phyloP scores from a whole-genome alignment of 768 basidiomycete species.

The Boletus rubroflammeus region DNA sequence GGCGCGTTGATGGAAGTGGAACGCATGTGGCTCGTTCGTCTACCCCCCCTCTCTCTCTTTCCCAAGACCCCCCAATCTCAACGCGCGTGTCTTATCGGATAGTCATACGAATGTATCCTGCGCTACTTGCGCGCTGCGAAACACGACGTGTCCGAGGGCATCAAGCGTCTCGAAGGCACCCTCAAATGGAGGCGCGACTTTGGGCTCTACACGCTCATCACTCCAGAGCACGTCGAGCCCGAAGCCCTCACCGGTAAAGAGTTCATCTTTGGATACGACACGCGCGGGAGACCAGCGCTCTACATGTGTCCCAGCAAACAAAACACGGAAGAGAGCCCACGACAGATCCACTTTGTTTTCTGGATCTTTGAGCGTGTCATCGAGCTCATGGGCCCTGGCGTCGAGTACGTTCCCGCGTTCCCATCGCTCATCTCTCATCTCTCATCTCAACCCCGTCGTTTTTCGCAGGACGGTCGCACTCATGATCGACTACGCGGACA shows the following conservation, averaged over 20 bases:
- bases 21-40: conserved; percentile 70
- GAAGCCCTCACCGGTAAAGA: conserved; percentile 85
- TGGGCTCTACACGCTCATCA: conserved; percentile 62
- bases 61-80: not conserved
- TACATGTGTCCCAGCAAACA: conserved; percentile 72
- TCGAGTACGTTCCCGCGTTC: conserved; percentile 54
- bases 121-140: conserved; percentile 79
- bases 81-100: not conserved
- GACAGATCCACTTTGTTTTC: conserved; percentile 70
- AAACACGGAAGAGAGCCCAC: conserved; percentile 65
- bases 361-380: conserved; percentile 76
- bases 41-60: not conserved
- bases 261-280: conserved; percentile 74
- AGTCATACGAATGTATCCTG: conserved; percentile 68
- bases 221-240: conserved; percentile 61
- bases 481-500: conserved; percentile 76
- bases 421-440: not conserved
- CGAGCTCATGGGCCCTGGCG: conserved; percentile 76
- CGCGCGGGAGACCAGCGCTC: conserved; percentile 56
- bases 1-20: conserved; percentile 58
- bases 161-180: conserved; percentile 67
- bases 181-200: conserved; percentile 79
- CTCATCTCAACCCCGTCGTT: not conserved
- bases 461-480: conserved; percentile 55
- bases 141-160: conserved; percentile 57